These are phyloP conservation scores for Botrytis fragariae DNA, from an alignment of 2,329 filamentous ascomycete species.

Conservation along the genomic window DNA sequence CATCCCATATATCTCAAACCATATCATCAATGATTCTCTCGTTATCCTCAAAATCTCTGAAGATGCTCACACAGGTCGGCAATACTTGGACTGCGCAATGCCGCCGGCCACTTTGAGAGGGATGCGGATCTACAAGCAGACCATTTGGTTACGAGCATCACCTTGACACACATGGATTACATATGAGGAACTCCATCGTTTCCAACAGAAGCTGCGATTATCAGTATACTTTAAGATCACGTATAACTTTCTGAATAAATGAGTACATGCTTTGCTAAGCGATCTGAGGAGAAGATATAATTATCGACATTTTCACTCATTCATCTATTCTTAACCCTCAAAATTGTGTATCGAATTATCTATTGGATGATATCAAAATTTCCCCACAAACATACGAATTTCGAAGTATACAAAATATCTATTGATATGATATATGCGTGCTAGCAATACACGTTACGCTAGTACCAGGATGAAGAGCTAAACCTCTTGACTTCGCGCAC, in stretches of 20 bases:
- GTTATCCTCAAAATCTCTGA: background rate
- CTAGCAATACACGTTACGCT: too few relatives aligned
- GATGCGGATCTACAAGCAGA: background rate
- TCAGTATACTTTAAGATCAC: background rate
- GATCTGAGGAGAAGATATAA: background rate
- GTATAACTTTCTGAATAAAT: background rate
- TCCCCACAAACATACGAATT: fast-evolving
- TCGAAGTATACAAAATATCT: too few relatives aligned
- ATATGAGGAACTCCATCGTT: background rate
- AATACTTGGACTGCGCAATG: background rate
- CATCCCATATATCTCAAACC: background rate
- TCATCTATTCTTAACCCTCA: background rate
- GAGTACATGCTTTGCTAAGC: background rate
- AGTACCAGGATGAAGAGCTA: too few relatives aligned
- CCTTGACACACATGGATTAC: background rate
- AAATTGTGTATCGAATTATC: background rate
- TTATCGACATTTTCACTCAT: background rate
- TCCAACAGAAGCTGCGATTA: background rate
- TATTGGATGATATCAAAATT: too few relatives aligned
- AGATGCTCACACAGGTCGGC: background rate
- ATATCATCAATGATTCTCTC: background rate
- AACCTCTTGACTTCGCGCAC: too few relatives aligned
- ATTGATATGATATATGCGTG: too few relatives aligned
- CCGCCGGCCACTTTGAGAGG: background rate
- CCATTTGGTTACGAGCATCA: background rate